A percentile compares a stretch with the other conserved stretches of the same genome.
Conservation (phyloP, 2,329 filamentous ascomycete genomes). For the Epichloe festucae region DNA sequence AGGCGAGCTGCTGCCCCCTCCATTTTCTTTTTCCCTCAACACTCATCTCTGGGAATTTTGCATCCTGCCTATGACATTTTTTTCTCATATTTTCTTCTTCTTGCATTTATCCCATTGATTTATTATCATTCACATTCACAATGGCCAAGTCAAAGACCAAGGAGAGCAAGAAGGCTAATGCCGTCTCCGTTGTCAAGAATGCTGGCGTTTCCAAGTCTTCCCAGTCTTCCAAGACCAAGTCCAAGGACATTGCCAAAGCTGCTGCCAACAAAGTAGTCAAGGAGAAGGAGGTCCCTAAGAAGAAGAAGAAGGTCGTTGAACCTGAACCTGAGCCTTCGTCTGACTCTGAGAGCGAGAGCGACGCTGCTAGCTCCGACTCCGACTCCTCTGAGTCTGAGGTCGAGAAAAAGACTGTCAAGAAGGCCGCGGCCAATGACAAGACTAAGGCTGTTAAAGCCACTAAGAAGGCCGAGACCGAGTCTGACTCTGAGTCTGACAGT, state of each 20-base stretch:
- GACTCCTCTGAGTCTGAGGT: slow-evolving; percentile 22
- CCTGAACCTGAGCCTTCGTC: slow-evolving; percentile 29
- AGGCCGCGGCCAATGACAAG: slow-evolving; percentile 11
- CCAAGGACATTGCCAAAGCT: slow-evolving; percentile 54
- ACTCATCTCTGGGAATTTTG: not conserved
- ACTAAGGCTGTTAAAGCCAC: slow-evolving; percentile 14
- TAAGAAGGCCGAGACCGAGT: slow-evolving; percentile 15
- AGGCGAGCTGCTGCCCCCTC: slow-evolving; percentile 5
- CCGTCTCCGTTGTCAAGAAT: slow-evolving; percentile 46
- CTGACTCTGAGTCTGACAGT: slow-evolving; percentile 20
- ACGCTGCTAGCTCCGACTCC: slow-evolving; percentile 11
- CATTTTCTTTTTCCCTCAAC: slow-evolving; percentile 1
- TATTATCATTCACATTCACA: slow-evolving; percentile 6
- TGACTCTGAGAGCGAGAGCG: slow-evolving; percentile 22
- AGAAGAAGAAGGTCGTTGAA: slow-evolving; percentile 33
- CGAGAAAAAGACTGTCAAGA: slow-evolving; percentile 17
- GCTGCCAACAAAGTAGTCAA: slow-evolving; percentile 35
- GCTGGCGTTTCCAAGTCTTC: slow-evolving; percentile 55
- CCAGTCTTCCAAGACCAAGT: slow-evolving; percentile 51
- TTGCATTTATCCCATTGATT: not conserved
- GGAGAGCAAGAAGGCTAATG: slow-evolving; percentile 39
- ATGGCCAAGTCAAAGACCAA: slow-evolving; percentile 58
- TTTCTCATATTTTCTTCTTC: not conserved
- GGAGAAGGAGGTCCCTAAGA: slow-evolving; percentile 34
- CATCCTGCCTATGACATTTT: not conserved